These are phyloP conservation scores for Pichia scutulata DNA, from an alignment of 805 yeast genomes.

Conservation along the genomic window DNA sequence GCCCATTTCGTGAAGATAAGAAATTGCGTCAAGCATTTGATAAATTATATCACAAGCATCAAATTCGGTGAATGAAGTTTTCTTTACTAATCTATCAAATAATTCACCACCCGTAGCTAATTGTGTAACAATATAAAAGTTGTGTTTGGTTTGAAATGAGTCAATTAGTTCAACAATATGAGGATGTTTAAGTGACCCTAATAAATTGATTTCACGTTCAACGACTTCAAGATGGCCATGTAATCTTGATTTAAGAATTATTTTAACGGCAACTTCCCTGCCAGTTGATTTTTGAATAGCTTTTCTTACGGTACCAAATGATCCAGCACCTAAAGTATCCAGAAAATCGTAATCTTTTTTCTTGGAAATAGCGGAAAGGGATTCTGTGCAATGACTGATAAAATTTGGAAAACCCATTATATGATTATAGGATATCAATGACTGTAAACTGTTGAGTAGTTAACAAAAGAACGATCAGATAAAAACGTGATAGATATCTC, in stretches of 20 bases:
- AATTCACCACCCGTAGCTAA: conserved; percentile 95
- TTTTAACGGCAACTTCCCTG: conserved; percentile 84
- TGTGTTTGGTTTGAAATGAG: conserved; percentile 90
- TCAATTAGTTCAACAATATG: conserved; percentile 86
- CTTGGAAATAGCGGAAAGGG: conserved; percentile 25
- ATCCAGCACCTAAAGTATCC: conserved; percentile 86
- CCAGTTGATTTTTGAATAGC: conserved; percentile 42
- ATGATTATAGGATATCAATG: background rate
- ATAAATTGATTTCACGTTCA: conserved; percentile 65
- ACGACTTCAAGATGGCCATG: conserved; percentile 60
- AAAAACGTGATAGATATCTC: no score
- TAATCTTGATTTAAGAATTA: conserved; percentile 77
- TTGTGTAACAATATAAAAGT: conserved; percentile 89
- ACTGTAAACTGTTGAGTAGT: no score
- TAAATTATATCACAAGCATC: conserved; percentile 74
- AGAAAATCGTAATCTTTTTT: conserved; percentile 71
- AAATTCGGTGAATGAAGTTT: conserved; percentile 80
- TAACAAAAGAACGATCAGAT: background rate
- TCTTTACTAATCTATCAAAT: conserved; percentile 74
- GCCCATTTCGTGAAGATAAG: conserved; percentile 65
- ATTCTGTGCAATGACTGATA: background rate
- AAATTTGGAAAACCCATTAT: background rate
- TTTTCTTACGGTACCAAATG: conserved; percentile 85
- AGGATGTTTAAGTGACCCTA: conserved; percentile 66
- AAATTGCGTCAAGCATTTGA: conserved; percentile 71